Evolutionary conservation across 768 basidiomycete genomes (phyloP).

Genomic region (Suillus weaverae): DNA sequence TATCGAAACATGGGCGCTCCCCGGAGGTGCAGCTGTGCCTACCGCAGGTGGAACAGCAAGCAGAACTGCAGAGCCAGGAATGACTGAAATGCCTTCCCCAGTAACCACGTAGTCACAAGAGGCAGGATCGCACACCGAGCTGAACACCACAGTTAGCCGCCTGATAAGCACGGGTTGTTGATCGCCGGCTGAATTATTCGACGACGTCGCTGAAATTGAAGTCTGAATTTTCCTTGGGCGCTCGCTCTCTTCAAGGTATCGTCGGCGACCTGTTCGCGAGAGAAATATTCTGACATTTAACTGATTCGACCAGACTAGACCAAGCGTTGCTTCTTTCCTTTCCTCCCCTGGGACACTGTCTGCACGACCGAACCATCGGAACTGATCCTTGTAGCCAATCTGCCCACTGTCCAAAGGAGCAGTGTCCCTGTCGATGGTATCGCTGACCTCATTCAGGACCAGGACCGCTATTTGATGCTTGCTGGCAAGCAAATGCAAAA

Average conservation of each 20-base stretch:
- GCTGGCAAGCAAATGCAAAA: slow-evolving; percentile 71
- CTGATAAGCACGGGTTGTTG: slow-evolving; percentile 59
- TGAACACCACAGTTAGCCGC: slow-evolving; percentile 77
- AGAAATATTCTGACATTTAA: slow-evolving; percentile 86
- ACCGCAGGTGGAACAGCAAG: background rate
- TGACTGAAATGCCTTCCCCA: slow-evolving; percentile 49
- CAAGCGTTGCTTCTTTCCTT: slow-evolving; percentile 78
- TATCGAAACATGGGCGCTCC: background rate
- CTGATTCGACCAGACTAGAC: slow-evolving; percentile 93
- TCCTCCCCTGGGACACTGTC: slow-evolving; percentile 57
- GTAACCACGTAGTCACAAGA: slow-evolving; percentile 80
- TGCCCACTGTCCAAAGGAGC: slow-evolving; percentile 27
- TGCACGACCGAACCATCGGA: slow-evolving; percentile 72
- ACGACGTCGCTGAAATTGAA: slow-evolving; percentile 14
- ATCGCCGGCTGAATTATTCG: slow-evolving; percentile 21
- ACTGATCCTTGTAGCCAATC: slow-evolving; percentile 69
- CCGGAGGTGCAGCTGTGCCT: background rate
- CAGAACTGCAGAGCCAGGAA: slow-evolving; percentile 26
- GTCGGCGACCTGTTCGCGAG: slow-evolving; percentile 68
- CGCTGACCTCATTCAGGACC: slow-evolving; percentile 87
- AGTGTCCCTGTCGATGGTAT: slow-evolving; percentile 55
- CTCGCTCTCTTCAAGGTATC: slow-evolving; percentile 46
- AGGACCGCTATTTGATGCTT: slow-evolving; percentile 69
- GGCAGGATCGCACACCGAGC: slow-evolving; percentile 52
- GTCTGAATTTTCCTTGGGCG: slow-evolving; percentile 23